phyloP scores from a whole-genome alignment of 345 rosid genomes.

The Laguncularia racemosa region DNA sequence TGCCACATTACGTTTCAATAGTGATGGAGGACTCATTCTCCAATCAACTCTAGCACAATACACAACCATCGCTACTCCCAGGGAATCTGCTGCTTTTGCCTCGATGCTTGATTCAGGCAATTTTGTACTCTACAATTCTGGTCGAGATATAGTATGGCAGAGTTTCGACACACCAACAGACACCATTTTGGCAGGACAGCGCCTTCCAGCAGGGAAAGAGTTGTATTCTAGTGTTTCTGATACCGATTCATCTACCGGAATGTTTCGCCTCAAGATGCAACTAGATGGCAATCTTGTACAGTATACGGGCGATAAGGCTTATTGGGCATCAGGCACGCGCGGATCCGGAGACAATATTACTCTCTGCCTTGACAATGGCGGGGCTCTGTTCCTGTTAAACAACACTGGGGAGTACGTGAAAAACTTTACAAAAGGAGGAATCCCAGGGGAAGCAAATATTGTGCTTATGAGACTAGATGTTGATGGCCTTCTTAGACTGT shows the following conservation, averaged over 20 bases:
- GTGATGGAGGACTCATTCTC: constrained; percentile 5
- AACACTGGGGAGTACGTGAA: neutral
- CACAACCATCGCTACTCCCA: neutral
- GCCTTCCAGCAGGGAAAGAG: constrained; percentile 2
- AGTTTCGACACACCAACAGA: constrained; percentile 11
- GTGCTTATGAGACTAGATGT: constrained; percentile 4
- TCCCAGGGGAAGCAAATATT: neutral
- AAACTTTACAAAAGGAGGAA: constrained; percentile 1
- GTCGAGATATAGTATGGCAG: too few species aligned
- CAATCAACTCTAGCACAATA: neutral
- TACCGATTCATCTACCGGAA: constrained; percentile 6
- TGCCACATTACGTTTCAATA: constrained; percentile 7
- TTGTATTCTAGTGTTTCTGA: constrained; percentile 11
- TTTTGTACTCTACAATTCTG: constrained; percentile 12
- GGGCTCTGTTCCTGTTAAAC: constrained; percentile 6
- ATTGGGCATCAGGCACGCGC: constrained; percentile 1
- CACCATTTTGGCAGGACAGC: constrained; percentile 12
- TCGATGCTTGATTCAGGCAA: constrained; percentile 17
- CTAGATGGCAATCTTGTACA: constrained; percentile 16
- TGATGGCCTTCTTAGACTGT: constrained; percentile 9
- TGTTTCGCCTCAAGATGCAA: constrained; percentile 15
- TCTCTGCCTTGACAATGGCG: constrained; percentile 9
- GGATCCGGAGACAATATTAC: constrained; percentile 1
- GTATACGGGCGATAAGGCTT: neutral
- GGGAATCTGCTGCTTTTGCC: constrained; percentile 6